A percentile compares a stretch with the other conserved stretches of the same genome.
These are phyloP conservation scores for Poteriospumella lacustris DNA, from an alignment of 108 stramenopile species.

Conservation along the genomic window DNA sequence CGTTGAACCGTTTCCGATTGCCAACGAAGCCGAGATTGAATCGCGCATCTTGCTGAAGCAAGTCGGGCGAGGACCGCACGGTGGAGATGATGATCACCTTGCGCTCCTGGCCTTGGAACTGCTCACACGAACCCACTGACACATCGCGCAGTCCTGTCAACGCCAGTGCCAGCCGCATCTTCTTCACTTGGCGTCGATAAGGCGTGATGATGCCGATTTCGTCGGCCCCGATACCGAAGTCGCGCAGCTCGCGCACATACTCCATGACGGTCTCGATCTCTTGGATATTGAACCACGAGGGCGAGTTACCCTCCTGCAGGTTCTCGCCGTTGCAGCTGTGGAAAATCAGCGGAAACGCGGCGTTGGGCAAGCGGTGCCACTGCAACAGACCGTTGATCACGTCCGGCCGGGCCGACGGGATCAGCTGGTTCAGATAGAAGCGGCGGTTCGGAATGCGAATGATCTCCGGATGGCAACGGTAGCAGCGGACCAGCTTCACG, in stretches of 20 bases:
- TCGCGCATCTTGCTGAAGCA: too few relatives aligned
- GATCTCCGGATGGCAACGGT: conserved; percentile 21
- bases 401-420: background rate
- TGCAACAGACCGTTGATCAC: background rate
- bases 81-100: conserved; percentile 27
- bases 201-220: conserved; percentile 25
- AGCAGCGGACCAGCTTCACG: conserved; percentile 6
- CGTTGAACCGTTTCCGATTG: too few relatives aligned
- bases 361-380: conserved; percentile 1
- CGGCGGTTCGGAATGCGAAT: background rate
- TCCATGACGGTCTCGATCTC: background rate
- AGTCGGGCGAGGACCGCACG: too few relatives aligned
- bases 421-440: conserved; percentile 13
- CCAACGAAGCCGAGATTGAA: too few relatives aligned
- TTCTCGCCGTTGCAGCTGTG: background rate
- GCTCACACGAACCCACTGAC: background rate
- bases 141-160: background rate
- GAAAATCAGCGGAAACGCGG: background rate
- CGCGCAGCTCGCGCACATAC: background rate
- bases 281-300: conserved; percentile 13
- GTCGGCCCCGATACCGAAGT: background rate
- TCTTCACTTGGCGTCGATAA: background rate
- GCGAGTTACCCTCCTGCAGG: background rate
- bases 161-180: background rate
- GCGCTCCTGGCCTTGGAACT: conserved; percentile 20